Conservation (phyloP, 2,329 filamentous ascomycete species). For the Colletotrichum falcatum region DNA sequence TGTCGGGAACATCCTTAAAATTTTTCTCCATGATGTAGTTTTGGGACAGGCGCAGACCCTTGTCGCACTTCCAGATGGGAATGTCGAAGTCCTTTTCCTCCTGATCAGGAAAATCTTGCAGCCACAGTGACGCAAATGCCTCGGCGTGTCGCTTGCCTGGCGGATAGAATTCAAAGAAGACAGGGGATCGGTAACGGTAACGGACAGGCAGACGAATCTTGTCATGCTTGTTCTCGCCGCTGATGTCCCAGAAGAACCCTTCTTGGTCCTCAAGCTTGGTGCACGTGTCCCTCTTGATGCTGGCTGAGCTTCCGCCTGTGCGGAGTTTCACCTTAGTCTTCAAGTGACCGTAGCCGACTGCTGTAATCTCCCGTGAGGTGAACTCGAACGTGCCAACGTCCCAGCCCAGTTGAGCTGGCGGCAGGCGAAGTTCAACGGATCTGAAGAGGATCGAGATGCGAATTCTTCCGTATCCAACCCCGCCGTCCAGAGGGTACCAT, state of each 20-base stretch:
- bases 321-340: conserved; percentile 83
- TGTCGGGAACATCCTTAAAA: conserved; percentile 74
- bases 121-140: conserved; percentile 85
- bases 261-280: conserved; percentile 68
- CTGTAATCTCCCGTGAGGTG: conserved; percentile 75
- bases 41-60: conserved; percentile 81
- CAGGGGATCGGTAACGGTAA: conserved; percentile 87
- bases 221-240: conserved; percentile 52
- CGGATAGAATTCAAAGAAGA: conserved; percentile 88
- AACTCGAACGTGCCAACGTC: conserved; percentile 97
- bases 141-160: conserved; percentile 76
- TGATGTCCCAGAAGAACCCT: conserved; percentile 62
- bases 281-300: conserved; percentile 74
- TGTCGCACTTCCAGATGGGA: conserved; percentile 90
- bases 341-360: conserved; percentile 70
- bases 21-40: conserved; percentile 92
- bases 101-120: conserved; percentile 85
- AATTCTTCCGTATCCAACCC: conserved; percentile 90
- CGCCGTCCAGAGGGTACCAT: conserved; percentile 97
- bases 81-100: conserved; percentile 82
- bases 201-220: conserved; percentile 86
- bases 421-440: conserved; percentile 86
- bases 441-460: conserved; percentile 92
- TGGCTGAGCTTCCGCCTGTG: conserved; percentile 85
- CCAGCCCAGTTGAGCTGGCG: conserved; percentile 90